These are phyloP conservation scores for Epichloe aotearoae DNA, from an alignment of 2,329 filamentous ascomycete species.

Conservation along the genomic window DNA sequence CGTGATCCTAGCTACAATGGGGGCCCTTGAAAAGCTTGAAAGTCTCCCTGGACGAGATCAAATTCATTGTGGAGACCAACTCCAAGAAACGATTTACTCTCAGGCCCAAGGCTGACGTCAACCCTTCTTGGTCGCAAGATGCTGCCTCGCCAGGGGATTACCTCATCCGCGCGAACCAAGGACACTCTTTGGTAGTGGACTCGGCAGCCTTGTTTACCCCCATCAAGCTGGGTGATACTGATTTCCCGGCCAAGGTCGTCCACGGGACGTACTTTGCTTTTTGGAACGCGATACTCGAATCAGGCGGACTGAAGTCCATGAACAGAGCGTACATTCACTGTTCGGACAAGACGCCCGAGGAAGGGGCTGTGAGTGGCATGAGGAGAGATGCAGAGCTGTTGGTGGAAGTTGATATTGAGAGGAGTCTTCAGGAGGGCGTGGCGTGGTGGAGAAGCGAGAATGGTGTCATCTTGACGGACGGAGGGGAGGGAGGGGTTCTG, in stretches of 20 bases:
- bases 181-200: slow-evolving; percentile 70
- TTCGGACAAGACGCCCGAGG: slow-evolving; percentile 44
- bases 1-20: slow-evolving; percentile 34
- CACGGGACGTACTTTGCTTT: slow-evolving; percentile 82
- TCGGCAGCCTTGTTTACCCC: slow-evolving; percentile 58
- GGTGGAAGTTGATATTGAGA: slow-evolving; percentile 60
- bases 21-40: slow-evolving; percentile 52
- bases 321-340: slow-evolving; percentile 82
- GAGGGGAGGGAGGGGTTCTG: slow-evolving; percentile 45
- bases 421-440: slow-evolving; percentile 47
- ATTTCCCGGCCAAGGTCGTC: slow-evolving; percentile 55
- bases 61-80: slow-evolving; percentile 54
- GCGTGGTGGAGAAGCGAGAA: slow-evolving; percentile 73
- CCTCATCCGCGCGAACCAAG: slow-evolving; percentile 90
- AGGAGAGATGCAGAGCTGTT: slow-evolving; percentile 62
- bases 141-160: slow-evolving; percentile 45
- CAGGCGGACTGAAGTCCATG: slow-evolving; percentile 73
- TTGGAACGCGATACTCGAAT: slow-evolving; percentile 61
- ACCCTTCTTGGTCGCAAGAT: slow-evolving; percentile 11
- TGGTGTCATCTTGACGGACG: slow-evolving; percentile 57
- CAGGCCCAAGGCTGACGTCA: slow-evolving; percentile 33
- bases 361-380: slow-evolving; percentile 65
- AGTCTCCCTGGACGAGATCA: slow-evolving; percentile 63
- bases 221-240: slow-evolving; percentile 43
- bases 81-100: slow-evolving; percentile 88